Base-by-base conservation (phyloP, 805 yeast genomes). In the Suhomyces tanzawaensis region DNA sequence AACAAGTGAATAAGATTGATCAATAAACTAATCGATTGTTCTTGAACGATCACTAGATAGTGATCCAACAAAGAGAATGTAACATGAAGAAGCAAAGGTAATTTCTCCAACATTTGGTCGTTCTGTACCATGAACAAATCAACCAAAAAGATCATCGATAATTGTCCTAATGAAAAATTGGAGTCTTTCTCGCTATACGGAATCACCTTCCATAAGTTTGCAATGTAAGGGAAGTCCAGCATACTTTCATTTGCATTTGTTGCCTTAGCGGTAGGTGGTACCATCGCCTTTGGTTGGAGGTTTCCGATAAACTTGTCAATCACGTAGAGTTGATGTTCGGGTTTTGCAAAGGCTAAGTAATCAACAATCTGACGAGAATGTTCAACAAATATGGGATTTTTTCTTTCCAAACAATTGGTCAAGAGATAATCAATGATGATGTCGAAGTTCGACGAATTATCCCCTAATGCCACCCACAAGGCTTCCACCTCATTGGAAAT, bases 381-480 rank as follows among this genome's bases (percentile, higher is more conserved):
- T 43, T 84, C 85, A 18, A 93, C 88, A 58, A 90, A 85, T 1
- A 70, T 62, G 0, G 93, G 77, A 49, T 81, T 85, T 42, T 86
- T 76, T 35, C 83, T 71, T 28, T 79, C 79, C 38, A 90, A 64
- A 26, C 95, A 81, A 24, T 81, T 77, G 16, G 71, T 72, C 31
- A 86, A 68, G 30, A 88, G 67, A 53, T 80, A 93, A 31, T 81
- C 84, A 52, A 87, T 62, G 15, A 88, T 84, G 1, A 77, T 80
- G 31, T 79, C 79, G 15, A 82, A 81, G 51, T 91, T 89, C n/a
- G 66, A 71, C 21, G 76, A 72, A 19, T 77, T 73, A n/a, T 76
- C 73, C 1, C 95, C 96, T n/a, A 93, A 66, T 0, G 97, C 91
- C 4, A 86, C 88, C 99, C 99, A 93, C 16, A 93, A 61, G 0